A percentile compares a stretch with the other conserved stretches of the same genome.
Conservation (phyloP, 805 yeast species). For the Metschnikowia chrysomelidarum region DNA sequence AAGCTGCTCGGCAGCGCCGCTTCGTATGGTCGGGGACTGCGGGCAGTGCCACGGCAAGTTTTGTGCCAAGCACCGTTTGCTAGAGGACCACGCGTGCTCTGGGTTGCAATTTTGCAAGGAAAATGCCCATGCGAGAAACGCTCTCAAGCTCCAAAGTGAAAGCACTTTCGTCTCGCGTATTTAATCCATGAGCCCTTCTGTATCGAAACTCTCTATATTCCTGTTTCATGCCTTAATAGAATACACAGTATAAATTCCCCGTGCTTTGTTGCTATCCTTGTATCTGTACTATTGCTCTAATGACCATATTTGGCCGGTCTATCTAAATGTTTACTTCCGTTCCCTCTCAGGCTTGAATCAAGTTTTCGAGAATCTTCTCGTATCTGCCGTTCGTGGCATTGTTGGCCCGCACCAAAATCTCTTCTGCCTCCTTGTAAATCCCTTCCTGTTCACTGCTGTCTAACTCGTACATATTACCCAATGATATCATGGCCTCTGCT, state of each 20-base stretch:
- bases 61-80: conserved; percentile 81
- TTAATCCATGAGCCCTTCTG: no score
- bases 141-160: conserved; percentile 76
- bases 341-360: conserved; percentile 20
- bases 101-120: conserved; percentile 82
- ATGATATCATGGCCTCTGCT: conserved; percentile 81
- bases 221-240: no score
- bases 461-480: conserved; percentile 70
- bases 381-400: conserved; percentile 77
- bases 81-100: conserved; percentile 80
- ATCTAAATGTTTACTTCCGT: neutral
- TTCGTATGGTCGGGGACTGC: conserved; percentile 77
- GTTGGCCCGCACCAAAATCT: conserved; percentile 65
- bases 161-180: conserved; percentile 61
- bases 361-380: conserved; percentile 59
- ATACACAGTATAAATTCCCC: no score
- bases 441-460: conserved; percentile 67
- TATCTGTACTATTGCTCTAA: no score
- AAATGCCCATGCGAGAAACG: conserved; percentile 78
- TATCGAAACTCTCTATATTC: no score
- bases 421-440: conserved; percentile 68
- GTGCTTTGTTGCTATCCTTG: no score
- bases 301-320: no score
- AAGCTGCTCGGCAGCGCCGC: conserved; percentile 62
- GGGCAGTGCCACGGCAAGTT: conserved; percentile 79